Base-by-base conservation (phyloP, 2,329 filamentous ascomycete species). In the Emergomyces africanus region DNA sequence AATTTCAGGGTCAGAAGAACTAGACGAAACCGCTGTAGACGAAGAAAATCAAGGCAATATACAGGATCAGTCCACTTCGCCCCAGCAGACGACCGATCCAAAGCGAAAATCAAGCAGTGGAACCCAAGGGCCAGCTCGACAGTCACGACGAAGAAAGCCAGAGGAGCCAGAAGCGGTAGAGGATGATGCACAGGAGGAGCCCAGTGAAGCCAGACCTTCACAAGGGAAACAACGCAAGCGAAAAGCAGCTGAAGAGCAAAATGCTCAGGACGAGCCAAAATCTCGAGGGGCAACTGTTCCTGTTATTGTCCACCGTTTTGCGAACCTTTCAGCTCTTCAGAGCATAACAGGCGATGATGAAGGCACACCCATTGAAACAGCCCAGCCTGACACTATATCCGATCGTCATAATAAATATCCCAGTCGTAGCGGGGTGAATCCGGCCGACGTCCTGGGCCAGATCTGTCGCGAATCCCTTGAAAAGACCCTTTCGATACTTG, bases 371-470 rank as follows among this genome's bases (percentile, higher is more conserved):
- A 68, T 69, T 23, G 66, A 67, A 14, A 66, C 69, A 35, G 66
- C 68, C 25, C 66, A 66, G 4, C 59, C 68, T 2, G 67, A 72
- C n/a, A 68, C 70, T 66, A 61, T 68, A 57, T 59, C 72, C 58
- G 61, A 68, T 61, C 61, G 65, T 65, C 65, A 71, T 49, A 73
- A 73, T 49, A 73, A 73, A 67, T 46, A 61, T 33, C 48, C 58
- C 18, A 59, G 42, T 49, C 72, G 73, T 5, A 66, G 69, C n/a
- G 74, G 69, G 23, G 75, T 81, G 59, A 81, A 80, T 58, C 73
- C 75, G 1, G 78, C 78, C 44, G 79, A 82, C 59, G 79, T 81
- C 1, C 73, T 81, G 25, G 66, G 75, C 62, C 72, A 81, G 69
- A 69, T 78, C 57, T 77, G 79, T 58, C 74, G 76, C 59, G 78